Evolutionary conservation across 495 filamentous ascomycete genomes (phyloP).

Genomic region (Annulohypoxylon maeteangense): DNA sequence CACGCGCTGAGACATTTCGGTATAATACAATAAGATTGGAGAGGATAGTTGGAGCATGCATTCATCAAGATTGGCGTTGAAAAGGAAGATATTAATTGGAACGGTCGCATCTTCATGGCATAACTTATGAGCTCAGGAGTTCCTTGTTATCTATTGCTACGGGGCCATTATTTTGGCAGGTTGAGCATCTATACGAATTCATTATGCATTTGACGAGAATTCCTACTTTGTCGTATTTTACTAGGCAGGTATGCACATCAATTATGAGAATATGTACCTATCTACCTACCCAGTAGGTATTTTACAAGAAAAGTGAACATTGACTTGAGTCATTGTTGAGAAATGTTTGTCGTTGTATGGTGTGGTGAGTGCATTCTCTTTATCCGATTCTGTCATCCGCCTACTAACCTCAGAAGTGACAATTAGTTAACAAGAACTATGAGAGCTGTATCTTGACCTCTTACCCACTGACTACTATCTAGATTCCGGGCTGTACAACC

Average conservation of each 20-base stretch:
- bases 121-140: slow-evolving; percentile 15
- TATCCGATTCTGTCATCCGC: too few species aligned
- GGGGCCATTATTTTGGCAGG: not conserved
- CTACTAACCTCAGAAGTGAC: too few species aligned
- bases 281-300: not conserved
- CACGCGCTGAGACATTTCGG: slow-evolving; percentile 20
- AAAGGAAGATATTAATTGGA: slow-evolving; percentile 20
- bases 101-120: slow-evolving; percentile 20
- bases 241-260: not conserved
- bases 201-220: not conserved
- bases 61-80: slow-evolving; percentile 33
- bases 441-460: not conserved
- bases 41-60: not conserved
- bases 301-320: too few species aligned
- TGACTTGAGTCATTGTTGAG: too few species aligned
- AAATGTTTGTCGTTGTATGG: too few species aligned
- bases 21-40: not conserved
- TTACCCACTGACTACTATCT: not conserved
- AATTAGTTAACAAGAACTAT: too few species aligned
- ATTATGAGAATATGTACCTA: not conserved
- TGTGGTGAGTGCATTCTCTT: too few species aligned
- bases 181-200: slow-evolving; percentile 17
- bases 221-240: not conserved
- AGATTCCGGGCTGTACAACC: not conserved
- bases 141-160: slow-evolving; percentile 8